These are phyloP conservation scores for Apophysomyces ossiformis DNA, from an alignment of 371 early-diverging fungal genomes.

Conservation along the genomic window DNA sequence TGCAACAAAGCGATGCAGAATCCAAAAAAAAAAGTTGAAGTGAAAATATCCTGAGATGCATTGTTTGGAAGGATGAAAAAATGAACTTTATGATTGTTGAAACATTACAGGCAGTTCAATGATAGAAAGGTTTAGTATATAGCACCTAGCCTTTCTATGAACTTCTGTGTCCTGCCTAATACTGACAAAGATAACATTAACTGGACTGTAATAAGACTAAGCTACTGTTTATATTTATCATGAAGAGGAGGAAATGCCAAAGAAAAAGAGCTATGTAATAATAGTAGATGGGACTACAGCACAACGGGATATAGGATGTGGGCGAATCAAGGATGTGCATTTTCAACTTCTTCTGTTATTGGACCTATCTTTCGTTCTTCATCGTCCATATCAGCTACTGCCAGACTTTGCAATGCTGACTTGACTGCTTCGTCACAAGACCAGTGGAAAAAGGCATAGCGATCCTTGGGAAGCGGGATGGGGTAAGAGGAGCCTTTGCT, in stretches of 20 bases:
- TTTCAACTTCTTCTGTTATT: not conserved
- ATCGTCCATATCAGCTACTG: not conserved
- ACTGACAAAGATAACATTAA: no score
- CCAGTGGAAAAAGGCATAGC: conserved; percentile 58
- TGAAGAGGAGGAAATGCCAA: not conserved
- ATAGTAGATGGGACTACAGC: no score
- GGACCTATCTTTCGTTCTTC: not conserved
- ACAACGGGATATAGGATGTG: not conserved
- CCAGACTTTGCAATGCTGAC: conserved; percentile 30
- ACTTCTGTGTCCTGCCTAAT: no score
- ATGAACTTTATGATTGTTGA: no score
- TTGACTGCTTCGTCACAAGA: conserved; percentile 51
- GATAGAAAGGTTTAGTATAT: no score
- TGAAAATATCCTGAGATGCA: no score
- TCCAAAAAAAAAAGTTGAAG: no score
- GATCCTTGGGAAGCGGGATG: conserved; percentile 41
- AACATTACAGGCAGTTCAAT: no score
- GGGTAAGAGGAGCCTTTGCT: conserved; percentile 7
- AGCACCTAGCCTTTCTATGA: no score
- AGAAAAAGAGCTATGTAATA: not conserved
- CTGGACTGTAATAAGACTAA: no score
- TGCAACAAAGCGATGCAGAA: no score
- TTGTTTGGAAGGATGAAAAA: no score
- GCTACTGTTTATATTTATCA: not conserved
- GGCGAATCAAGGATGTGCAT: not conserved